Evolutionary conservation across 257 asterid genomes (phyloP).

Genomic region (Craterostigma plantagineum): DNA sequence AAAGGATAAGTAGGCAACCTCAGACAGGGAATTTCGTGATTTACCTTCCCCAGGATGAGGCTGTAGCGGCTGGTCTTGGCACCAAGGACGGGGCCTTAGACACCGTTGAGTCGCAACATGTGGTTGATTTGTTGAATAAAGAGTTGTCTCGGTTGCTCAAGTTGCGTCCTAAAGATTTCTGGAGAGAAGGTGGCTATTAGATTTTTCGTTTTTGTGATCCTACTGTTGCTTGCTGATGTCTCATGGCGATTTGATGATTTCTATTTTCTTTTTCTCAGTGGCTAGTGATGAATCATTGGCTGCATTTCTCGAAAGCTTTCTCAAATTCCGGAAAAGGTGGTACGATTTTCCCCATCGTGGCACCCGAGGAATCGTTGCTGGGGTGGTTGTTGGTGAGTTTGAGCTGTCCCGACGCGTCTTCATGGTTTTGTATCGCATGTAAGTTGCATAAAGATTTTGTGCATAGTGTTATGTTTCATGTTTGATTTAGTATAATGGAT

Average conservation of each 20-base stretch:
- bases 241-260: background rate
- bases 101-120: slow-evolving; percentile 77
- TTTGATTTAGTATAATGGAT: background rate
- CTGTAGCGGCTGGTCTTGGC: slow-evolving; percentile 78
- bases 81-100: slow-evolving; percentile 79
- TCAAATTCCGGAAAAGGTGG: slow-evolving; percentile 88
- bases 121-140: slow-evolving; percentile 71
- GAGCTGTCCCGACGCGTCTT: slow-evolving; percentile 87
- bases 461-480: background rate
- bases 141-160: slow-evolving; percentile 68
- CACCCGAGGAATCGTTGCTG: slow-evolving; percentile 55
- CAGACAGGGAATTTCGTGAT: slow-evolving; percentile 40
- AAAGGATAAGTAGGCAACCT: slow-evolving; percentile 19
- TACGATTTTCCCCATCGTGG: slow-evolving; percentile 86
- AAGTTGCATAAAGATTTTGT: slow-evolving; percentile 15
- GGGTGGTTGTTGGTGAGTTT: slow-evolving; percentile 67
- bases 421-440: slow-evolving; percentile 87
- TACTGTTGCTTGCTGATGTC: too few relatives aligned
- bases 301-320: slow-evolving; percentile 70
- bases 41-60: slow-evolving; percentile 96
- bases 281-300: slow-evolving; percentile 58
- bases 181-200: slow-evolving; percentile 57
- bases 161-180: slow-evolving; percentile 60
- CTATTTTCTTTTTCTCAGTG: slow-evolving; percentile 21
- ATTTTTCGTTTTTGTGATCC: background rate